Conservation (phyloP, 768 basidiomycete genomes). For the Boletales sp. region DNA sequence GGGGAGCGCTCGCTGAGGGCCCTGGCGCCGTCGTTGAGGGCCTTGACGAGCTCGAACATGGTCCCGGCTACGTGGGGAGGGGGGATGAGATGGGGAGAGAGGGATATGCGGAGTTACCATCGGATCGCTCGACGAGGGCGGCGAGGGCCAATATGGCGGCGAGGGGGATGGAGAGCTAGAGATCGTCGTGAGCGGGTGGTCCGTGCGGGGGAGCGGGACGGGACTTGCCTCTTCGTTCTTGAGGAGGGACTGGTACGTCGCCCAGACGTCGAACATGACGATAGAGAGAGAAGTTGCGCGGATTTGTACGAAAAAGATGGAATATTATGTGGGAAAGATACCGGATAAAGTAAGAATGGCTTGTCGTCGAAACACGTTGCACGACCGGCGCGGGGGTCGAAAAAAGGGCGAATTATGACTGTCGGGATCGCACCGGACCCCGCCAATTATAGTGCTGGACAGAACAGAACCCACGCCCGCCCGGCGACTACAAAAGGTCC, state of each 20-base stretch:
- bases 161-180: slow-evolving; percentile 73
- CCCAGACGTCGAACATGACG: slow-evolving; percentile 42
- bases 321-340: slow-evolving; percentile 3
- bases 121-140: slow-evolving; percentile 74
- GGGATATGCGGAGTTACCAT: slow-evolving; percentile 48
- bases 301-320: slow-evolving; percentile 6
- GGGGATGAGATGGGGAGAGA: neutral
- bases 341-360: slow-evolving; percentile 32
- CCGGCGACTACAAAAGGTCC: neutral
- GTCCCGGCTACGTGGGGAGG: slow-evolving; percentile 60
- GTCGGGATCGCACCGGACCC: slow-evolving; percentile 49
- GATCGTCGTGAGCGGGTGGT: too few relatives aligned
- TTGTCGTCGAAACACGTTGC: slow-evolving; percentile 76
- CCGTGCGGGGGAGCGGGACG: neutral
- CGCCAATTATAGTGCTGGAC: slow-evolving; percentile 39
- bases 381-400: slow-evolving; percentile 60
- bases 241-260: slow-evolving; percentile 58
- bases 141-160: slow-evolving; percentile 87
- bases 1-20: slow-evolving; percentile 57
- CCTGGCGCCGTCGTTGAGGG: slow-evolving; percentile 71
- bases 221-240: slow-evolving; percentile 56
- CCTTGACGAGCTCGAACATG: slow-evolving; percentile 89
- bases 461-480: slow-evolving; percentile 29
- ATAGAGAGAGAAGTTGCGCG: slow-evolving; percentile 23
- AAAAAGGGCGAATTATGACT: slow-evolving; percentile 46